phyloP scores from a whole-genome alignment of 2,329 filamentous ascomycete genomes.

The Neocucurbitaria cava region DNA sequence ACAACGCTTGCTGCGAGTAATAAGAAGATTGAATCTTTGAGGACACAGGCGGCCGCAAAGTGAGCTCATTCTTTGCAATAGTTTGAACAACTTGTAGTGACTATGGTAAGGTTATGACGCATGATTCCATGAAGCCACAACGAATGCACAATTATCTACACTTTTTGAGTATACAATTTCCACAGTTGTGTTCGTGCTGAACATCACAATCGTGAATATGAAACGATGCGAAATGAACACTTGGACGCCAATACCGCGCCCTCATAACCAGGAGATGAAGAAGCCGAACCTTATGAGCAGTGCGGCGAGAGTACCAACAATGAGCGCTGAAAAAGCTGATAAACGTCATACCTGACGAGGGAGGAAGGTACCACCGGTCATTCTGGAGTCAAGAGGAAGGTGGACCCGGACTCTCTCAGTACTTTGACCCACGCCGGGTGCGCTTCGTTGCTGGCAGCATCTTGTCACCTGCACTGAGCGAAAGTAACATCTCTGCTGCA shows the following conservation, averaged over 20 bases:
- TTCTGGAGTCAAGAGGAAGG: slow-evolving; percentile 1
- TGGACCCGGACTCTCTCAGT: slow-evolving; percentile 11
- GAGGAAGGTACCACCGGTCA: slow-evolving; percentile 11
- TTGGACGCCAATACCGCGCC: slow-evolving; percentile 4
- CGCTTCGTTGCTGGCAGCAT: slow-evolving; percentile 35
- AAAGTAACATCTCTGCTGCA: slow-evolving; percentile 47
- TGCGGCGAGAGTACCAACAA: slow-evolving; percentile 19
- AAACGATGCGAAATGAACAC: slow-evolving; percentile 7
- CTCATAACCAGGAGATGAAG: slow-evolving; percentile 7
- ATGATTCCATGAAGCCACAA: neutral
- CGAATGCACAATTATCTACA: slow-evolving; percentile 5
- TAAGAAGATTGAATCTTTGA: slow-evolving; percentile 35
- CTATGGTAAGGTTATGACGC: slow-evolving; percentile 1
- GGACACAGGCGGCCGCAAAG: slow-evolving; percentile 27
- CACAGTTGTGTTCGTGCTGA: slow-evolving; percentile 1
- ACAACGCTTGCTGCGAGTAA: slow-evolving; percentile 21
- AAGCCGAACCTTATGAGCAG: slow-evolving; percentile 5
- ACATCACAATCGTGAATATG: slow-evolving; percentile 22
- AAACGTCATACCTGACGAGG: slow-evolving; percentile 10
- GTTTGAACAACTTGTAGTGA: neutral
- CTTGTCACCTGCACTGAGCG: slow-evolving; percentile 34
- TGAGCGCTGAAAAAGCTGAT: slow-evolving; percentile 13
- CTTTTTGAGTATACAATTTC: slow-evolving; percentile 6
- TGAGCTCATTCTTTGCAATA: slow-evolving; percentile 2
- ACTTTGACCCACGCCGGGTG: slow-evolving; percentile 36